These are phyloP conservation scores for Diutina sp. DNA, from an alignment of 1,139 yeast species.

Conservation along the genomic window DNA sequence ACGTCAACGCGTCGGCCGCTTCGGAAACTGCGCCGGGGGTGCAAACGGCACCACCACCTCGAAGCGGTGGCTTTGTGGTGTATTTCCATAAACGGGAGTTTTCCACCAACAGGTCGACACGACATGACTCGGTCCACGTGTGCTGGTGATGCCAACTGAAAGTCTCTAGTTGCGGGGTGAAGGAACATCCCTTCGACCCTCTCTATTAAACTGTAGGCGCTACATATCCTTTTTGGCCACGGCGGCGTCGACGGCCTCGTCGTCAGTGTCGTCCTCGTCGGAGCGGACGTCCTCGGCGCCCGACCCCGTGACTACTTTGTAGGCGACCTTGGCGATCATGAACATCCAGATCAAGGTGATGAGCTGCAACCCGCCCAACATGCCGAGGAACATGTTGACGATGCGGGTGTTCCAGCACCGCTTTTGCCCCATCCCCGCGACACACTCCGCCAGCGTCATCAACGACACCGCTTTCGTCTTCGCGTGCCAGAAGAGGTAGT, in stretches of 20 bases:
- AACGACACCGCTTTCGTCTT: slow-evolving; percentile 21
- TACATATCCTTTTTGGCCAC: slow-evolving; percentile 6
- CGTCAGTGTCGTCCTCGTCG: slow-evolving; percentile 43
- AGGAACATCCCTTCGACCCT: neutral
- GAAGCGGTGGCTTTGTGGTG: neutral
- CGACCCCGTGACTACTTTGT: slow-evolving; percentile 55
- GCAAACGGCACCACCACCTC: no score
- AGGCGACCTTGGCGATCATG: slow-evolving; percentile 57
- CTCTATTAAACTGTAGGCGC: neutral
- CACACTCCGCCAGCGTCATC: slow-evolving; percentile 28
- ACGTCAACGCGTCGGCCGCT: no score
- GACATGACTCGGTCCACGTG: no score
- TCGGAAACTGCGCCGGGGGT: no score
- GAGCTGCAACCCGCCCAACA: slow-evolving; percentile 56
- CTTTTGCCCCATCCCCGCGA: slow-evolving; percentile 13
- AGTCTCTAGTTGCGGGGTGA: neutral
- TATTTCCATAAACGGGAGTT: neutral
- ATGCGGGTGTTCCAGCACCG: slow-evolving; percentile 49
- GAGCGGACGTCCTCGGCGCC: slow-evolving; percentile 80
- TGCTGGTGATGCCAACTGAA: no score
- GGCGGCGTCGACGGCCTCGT: slow-evolving; percentile 9
- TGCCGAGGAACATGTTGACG: slow-evolving; percentile 37
- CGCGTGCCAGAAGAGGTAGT: slow-evolving; percentile 48
- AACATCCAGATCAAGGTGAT: slow-evolving; percentile 65
- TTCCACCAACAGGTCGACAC: neutral